Percentiles rank a stretch among this genome's conserved stretches.
Conservation (phyloP, 306 rosid genomes). For the Vachellia pachyceras region DNA sequence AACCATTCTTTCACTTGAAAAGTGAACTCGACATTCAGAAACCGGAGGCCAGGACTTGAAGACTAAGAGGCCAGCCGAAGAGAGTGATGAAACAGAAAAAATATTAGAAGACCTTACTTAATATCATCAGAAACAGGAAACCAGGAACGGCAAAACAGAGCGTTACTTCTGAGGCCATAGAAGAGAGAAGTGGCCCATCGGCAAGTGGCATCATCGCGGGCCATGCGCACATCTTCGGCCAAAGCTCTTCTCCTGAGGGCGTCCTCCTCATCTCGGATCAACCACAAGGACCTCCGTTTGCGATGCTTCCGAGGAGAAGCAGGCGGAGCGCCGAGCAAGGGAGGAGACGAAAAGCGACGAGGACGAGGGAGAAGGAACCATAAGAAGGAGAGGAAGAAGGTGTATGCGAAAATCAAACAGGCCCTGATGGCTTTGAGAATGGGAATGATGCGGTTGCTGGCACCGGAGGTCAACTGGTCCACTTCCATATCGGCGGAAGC, state of each 20-base stretch:
- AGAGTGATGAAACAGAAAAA: background rate
- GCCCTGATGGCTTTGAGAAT: slow-evolving; percentile 65
- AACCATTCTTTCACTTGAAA: background rate
- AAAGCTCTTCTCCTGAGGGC: slow-evolving; percentile 71
- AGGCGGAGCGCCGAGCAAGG: slow-evolving; percentile 28
- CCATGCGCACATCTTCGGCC: slow-evolving; percentile 76
- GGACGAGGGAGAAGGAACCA: slow-evolving; percentile 67
- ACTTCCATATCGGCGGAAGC: slow-evolving; percentile 58
- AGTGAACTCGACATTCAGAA: background rate
- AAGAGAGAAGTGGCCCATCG: slow-evolving; percentile 74
- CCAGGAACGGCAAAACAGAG: slow-evolving; percentile 87
- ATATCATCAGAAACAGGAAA: slow-evolving; percentile 63
- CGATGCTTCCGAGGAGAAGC: slow-evolving; percentile 54
- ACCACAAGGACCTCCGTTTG: slow-evolving; percentile 57
- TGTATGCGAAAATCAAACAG: slow-evolving; percentile 61
- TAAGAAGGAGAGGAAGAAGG: slow-evolving; percentile 64
- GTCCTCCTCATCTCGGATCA: slow-evolving; percentile 80
- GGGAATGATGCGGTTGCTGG: slow-evolving; percentile 97
- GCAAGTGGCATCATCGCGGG: slow-evolving; percentile 48
- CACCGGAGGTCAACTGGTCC: slow-evolving; percentile 97
- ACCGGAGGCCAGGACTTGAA: background rate
- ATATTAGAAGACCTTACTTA: slow-evolving; percentile 56
- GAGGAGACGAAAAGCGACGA: slow-evolving; percentile 41
- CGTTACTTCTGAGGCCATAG: slow-evolving; percentile 66
- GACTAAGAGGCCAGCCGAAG: slow-evolving; percentile 1